These are phyloP conservation scores for Salix viminalis DNA, from an alignment of 345 rosid genomes.

Conservation along the genomic window DNA sequence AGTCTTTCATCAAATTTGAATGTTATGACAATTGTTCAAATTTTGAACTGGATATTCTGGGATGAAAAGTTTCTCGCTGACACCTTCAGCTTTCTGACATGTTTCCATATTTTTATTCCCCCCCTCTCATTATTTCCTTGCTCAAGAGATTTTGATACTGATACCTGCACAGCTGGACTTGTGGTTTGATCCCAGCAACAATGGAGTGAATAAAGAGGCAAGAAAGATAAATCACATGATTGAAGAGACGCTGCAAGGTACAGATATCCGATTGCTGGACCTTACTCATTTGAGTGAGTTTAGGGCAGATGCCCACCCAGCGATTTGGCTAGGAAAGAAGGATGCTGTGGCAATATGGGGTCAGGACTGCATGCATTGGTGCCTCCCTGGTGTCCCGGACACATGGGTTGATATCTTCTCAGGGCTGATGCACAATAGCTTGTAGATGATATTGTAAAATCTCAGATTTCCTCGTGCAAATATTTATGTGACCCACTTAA, in stretches of 20 bases:
- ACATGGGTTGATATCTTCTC: constrained; percentile 87
- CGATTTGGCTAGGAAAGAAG: constrained; percentile 91
- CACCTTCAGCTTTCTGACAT: not conserved
- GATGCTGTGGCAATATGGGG: constrained; percentile 86
- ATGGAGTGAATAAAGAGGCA: constrained; percentile 85
- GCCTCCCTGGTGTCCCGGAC: constrained; percentile 92
- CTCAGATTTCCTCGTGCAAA: not conserved
- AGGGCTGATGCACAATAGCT: constrained; percentile 38
- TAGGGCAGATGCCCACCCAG: constrained; percentile 95
- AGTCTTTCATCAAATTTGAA: not conserved
- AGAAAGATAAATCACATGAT: constrained; percentile 61
- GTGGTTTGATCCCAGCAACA: constrained; percentile 91
- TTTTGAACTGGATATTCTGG: not conserved
- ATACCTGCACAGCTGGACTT: constrained; percentile 72
- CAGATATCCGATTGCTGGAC: constrained; percentile 57
- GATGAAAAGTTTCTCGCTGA: not conserved
- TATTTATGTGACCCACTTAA: not conserved
- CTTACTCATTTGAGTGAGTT: constrained; percentile 76
- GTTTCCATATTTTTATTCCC: too few relatives aligned
- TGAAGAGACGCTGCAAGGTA: constrained; percentile 36
- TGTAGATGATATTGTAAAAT: constrained; percentile 9
- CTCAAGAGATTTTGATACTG: constrained; percentile 10
- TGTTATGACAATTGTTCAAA: not conserved
- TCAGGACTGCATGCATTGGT: constrained; percentile 99
- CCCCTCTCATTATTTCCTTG: not conserved